Evolutionary conservation across 768 basidiomycete species (phyloP).

Genomic region (Leccinum boreale): DNA sequence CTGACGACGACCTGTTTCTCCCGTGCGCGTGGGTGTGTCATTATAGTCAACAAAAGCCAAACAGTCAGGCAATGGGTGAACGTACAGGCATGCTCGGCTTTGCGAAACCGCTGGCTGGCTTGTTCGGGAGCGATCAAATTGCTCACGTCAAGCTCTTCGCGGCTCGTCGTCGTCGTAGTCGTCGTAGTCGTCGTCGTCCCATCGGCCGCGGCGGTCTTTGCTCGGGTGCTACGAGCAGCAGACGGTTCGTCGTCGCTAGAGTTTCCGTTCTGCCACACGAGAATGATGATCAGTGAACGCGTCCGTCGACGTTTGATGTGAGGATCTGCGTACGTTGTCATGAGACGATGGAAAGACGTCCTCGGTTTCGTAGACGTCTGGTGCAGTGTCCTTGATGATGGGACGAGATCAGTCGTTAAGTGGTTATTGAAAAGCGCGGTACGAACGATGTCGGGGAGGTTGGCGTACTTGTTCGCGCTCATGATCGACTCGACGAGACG

Average conservation of each 20-base stretch:
- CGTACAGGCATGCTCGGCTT: conserved; percentile 64
- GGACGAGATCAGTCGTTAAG: conserved; percentile 1
- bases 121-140: conserved; percentile 62
- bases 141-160: conserved; percentile 69
- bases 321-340: conserved; percentile 43
- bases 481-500: conserved; percentile 30
- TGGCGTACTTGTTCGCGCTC: conserved; percentile 78
- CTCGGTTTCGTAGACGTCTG: conserved; percentile 89
- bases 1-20: conserved; percentile 38
- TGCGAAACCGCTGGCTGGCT: conserved; percentile 67
- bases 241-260: conserved; percentile 64
- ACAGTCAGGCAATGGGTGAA: neutral
- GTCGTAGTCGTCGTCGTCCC: conserved; percentile 22
- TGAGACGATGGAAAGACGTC: conserved; percentile 61
- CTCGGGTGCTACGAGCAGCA: conserved; percentile 34
- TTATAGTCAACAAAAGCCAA: neutral
- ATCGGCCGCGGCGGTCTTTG: conserved; percentile 27
- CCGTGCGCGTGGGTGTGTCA: neutral
- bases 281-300: conserved; percentile 4
- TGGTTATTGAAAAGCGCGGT: neutral
- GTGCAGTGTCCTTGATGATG: conserved; percentile 73
- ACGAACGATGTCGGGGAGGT: conserved; percentile 88
- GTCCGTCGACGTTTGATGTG: neutral
- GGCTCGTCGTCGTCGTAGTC: conserved; percentile 30
- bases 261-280: conserved; percentile 48